Evolutionary conservation across 352 stramenopile species (phyloP).

Genomic region (Pythium volutum): DNA sequence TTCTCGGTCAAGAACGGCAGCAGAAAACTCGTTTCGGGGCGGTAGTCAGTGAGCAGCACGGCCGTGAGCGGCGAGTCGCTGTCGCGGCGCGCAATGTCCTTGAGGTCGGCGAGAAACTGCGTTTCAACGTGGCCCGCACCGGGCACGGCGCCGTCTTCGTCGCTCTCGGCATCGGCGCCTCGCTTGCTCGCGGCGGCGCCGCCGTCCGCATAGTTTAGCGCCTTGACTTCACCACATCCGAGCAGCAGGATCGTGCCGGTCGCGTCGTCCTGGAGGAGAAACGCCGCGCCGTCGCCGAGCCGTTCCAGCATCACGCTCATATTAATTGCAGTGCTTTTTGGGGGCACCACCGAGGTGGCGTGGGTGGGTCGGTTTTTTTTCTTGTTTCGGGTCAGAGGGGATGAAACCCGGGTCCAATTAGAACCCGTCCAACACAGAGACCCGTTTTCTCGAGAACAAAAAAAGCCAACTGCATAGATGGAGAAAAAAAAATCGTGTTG

Average conservation of each 20-base stretch:
- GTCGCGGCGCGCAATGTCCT: conserved; percentile 45
- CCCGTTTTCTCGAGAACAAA: conserved; percentile 1
- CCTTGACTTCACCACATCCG: conserved; percentile 51
- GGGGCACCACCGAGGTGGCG: not conserved
- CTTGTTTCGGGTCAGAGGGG: not conserved
- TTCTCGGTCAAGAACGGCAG: conserved; percentile 72
- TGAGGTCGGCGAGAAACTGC: conserved; percentile 61
- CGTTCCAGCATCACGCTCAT: conserved; percentile 71
- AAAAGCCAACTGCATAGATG: not conserved
- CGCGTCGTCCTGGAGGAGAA: conserved; percentile 59
- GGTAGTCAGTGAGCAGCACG: conserved; percentile 68
- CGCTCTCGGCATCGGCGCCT: conserved; percentile 30
- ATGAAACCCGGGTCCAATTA: not conserved
- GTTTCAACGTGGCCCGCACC: conserved; percentile 26
- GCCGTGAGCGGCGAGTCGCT: conserved; percentile 38
- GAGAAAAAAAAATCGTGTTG: not conserved
- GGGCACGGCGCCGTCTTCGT: conserved; percentile 37
- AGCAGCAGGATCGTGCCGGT: conserved; percentile 51
- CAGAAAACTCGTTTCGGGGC: conserved; percentile 65
- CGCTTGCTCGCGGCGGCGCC: conserved; percentile 1
- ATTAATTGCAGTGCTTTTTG: not conserved
- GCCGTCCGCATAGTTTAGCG: conserved; percentile 15
- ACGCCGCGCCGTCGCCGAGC: conserved; percentile 63
- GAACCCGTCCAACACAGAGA: conserved; percentile 7
- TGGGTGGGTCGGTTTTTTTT: not conserved